phyloP scores from a whole-genome alignment of 1,284 basidiomycete species.

The Leccinum pachyderme region DNA sequence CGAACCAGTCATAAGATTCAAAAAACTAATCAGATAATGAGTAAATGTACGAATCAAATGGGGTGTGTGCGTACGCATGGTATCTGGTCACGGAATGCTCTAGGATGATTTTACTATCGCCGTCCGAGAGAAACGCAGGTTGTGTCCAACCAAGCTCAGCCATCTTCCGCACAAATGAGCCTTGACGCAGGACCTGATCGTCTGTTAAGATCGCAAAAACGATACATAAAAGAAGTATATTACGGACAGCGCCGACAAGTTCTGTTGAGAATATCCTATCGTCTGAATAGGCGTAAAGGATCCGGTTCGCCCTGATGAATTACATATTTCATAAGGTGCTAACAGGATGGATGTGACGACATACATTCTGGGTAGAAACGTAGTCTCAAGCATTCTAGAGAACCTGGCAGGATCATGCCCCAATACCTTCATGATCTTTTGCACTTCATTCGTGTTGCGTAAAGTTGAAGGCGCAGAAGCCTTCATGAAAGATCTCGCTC shows the following conservation, averaged over 20 bases:
- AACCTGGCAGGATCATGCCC: neutral
- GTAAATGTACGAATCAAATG: neutral
- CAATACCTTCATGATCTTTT: constrained; percentile 3
- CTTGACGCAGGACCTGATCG: constrained; percentile 52
- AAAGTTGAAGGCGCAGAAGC: neutral
- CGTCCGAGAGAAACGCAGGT: constrained; percentile 37
- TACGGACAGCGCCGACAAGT: constrained; percentile 49
- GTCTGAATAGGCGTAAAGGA: constrained; percentile 45
- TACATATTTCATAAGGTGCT: neutral
- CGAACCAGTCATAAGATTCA: constrained; percentile 36
- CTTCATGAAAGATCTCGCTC: neutral
- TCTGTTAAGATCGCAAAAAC: neutral
- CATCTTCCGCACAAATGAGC: constrained; percentile 55
- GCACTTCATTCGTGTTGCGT: neutral
- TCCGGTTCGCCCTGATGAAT: constrained; percentile 30
- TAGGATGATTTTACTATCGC: constrained; percentile 33
- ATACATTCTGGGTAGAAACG: neutral
- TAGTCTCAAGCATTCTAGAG: neutral
- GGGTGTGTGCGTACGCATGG: constrained; percentile 35
- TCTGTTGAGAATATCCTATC: constrained; percentile 51
- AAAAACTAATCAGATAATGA: constrained; percentile 31
- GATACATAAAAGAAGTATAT: neutral
- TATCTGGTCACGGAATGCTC: constrained; percentile 41
- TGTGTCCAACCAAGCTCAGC: constrained; percentile 50
- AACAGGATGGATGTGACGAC: neutral